Conservation (phyloP, 192 early-diverging fungal species). For the Coemansia sp. region DNA sequence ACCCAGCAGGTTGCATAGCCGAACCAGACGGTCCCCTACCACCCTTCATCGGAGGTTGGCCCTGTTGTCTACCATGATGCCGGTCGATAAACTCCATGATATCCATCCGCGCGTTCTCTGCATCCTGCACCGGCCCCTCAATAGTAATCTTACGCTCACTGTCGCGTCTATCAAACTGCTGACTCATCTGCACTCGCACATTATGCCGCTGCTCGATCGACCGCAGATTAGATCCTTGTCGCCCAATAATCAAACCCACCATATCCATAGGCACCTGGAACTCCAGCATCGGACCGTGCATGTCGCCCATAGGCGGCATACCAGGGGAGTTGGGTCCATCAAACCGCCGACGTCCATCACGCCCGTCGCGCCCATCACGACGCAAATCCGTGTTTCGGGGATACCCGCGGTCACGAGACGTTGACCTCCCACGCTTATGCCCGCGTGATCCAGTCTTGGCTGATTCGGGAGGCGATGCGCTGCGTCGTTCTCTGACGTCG, state of each 20-base stretch:
- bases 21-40: constrained; percentile 14
- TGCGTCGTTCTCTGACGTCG: constrained; percentile 20
- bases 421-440: constrained; percentile 28
- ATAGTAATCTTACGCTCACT: constrained; percentile 43
- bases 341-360: constrained; percentile 20
- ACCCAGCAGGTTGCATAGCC: constrained; percentile 23
- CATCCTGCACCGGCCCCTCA: constrained; percentile 21
- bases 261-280: constrained; percentile 64
- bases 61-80: constrained; percentile 23
- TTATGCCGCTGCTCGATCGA: constrained; percentile 73
- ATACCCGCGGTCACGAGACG: not conserved
- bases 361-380: not conserved
- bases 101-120: constrained; percentile 30
- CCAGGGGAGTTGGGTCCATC: not conserved
- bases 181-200: constrained; percentile 73
- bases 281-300: constrained; percentile 30
- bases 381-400: not conserved
- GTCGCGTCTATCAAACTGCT: constrained; percentile 28
- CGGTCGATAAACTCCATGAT: constrained; percentile 42
- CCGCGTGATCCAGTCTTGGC: constrained; percentile 5
- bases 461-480: constrained; percentile 32
- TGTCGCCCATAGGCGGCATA: not conserved
- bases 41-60: not conserved
- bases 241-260: constrained; percentile 83
- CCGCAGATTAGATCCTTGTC: constrained; percentile 77